phyloP scores from a whole-genome alignment of 2,329 filamentous ascomycete genomes.

The Monosporascus sp. region DNA sequence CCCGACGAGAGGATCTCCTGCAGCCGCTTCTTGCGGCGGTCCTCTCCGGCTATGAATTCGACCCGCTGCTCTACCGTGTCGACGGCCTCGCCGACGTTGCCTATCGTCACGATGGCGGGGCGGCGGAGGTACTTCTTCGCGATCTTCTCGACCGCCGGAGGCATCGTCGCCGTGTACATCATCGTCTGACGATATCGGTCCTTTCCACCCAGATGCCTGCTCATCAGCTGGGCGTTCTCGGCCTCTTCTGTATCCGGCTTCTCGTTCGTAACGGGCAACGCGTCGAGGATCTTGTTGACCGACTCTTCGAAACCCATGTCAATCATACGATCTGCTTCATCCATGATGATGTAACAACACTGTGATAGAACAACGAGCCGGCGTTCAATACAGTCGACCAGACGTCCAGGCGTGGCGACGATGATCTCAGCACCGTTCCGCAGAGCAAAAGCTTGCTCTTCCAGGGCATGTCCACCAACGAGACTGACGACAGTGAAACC shows the following conservation, averaged over 20 bases:
- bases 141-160: constrained; percentile 83
- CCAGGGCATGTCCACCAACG: constrained; percentile 92
- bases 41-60: constrained; percentile 84
- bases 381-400: constrained; percentile 94
- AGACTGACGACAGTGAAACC: constrained; percentile 95
- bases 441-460: constrained; percentile 87
- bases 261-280: constrained; percentile 85
- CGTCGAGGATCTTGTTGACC: constrained; percentile 95
- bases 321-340: constrained; percentile 98
- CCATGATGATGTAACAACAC: constrained; percentile 98
- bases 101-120: constrained; percentile 90
- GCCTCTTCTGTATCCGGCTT: constrained; percentile 93
- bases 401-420: constrained; percentile 94
- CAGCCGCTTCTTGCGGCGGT: constrained; percentile 95
- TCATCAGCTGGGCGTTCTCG: constrained; percentile 83
- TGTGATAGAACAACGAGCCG: constrained; percentile 88
- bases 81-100: constrained; percentile 90
- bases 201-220: constrained; percentile 65
- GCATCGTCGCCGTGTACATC: constrained; percentile 99
- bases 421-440: constrained; percentile 94
- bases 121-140: constrained; percentile 94
- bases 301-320: constrained; percentile 97
- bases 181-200: constrained; percentile 93
- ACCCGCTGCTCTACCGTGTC: constrained; percentile 97
- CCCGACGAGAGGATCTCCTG: constrained; percentile 77